Base-by-base conservation (phyloP, 371 early-diverging fungal genomes). In the Zancudomyces culisetae region DNA sequence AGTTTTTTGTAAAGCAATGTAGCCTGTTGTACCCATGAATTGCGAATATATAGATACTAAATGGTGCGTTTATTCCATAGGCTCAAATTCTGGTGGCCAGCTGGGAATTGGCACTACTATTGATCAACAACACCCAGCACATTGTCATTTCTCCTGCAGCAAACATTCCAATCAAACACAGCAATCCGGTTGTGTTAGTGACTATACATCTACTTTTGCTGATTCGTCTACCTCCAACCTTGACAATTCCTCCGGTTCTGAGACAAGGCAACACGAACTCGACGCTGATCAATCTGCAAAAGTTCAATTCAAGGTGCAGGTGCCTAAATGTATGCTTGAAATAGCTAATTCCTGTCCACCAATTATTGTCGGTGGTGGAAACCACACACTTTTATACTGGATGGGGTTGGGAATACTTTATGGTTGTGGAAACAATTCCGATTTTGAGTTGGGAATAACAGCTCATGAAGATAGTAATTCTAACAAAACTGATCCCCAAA, bases 331-430 rank as follows among this genome's bases (percentile, higher is more conserved):
- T 24, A 6, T 47, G 21, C n/a, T 24, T 20, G 6, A n/a, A 18
- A 28, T 24, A 2, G 48, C 48, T 3, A 27, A 47, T 27, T 24
- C 13, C 15, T 22, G 24, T 4, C 42, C 51, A 12, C 51, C 51
- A 3, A n/a, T 51, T 8, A 30, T 58, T 2, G 26, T 40, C 4
- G 68, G 68, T 6, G 68, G 68, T 27, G 68, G 68, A 1, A 67
- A 67, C 60, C 68, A 67, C 26, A 52, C 63, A 22, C 56, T 60
- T 21, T 54, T 48, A 1, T 59, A 58, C 58, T 28, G 57, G 21
- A 46, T 29, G 0, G 49, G 51, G 10, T 60, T 62, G 10, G 19
- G 35, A 1, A 27, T 27, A 0, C 40, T 65, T 40, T 50, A 45
- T 15, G 65, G 40, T 18, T 52, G 66, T 35, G 68, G 68, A 1